phyloP scores from a whole-genome alignment of 345 rosid species.

The Murraya koenigii region DNA sequence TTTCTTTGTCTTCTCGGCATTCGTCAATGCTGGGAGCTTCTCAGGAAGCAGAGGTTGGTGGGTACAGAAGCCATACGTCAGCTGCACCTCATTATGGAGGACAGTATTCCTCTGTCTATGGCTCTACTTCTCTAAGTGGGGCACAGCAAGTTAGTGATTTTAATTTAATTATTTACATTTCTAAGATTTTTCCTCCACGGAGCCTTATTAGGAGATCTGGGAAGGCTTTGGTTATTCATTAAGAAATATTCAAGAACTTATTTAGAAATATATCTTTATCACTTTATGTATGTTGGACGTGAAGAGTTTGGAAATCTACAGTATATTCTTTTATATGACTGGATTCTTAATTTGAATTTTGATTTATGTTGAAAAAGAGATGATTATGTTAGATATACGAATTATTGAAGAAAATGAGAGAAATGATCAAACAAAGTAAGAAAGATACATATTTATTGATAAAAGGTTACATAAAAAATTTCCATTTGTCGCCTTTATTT shows the following conservation, averaged over 20 bases:
- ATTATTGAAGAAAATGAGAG: not conserved
- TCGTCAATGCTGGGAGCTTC: conserved; percentile 51
- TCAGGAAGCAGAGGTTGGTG: conserved; percentile 68
- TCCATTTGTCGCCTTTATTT: not conserved
- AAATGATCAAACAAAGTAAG: not conserved
- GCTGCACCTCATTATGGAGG: conserved; percentile 68
- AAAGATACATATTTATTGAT: not conserved
- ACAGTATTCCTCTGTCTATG: conserved; percentile 65
- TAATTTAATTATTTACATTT: not conserved
- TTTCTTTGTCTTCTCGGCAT: conserved; percentile 59
- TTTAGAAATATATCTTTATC: not conserved
- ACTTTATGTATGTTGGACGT: not conserved
- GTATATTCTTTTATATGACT: not conserved
- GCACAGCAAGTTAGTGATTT: conserved; percentile 57
- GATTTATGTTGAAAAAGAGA: not conserved
- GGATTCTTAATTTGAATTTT: not conserved
- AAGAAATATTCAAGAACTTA: not conserved
- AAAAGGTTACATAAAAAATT: not conserved
- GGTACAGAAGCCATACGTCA: conserved; percentile 59
- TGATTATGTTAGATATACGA: not conserved
- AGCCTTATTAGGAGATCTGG: not conserved
- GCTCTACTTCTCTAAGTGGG: conserved; percentile 51
- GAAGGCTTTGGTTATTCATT: not conserved
- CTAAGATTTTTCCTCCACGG: not conserved
- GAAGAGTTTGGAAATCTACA: not conserved